Conservation (phyloP, 352 stramenopile species). For the Phytophthora foliorum region DNA sequence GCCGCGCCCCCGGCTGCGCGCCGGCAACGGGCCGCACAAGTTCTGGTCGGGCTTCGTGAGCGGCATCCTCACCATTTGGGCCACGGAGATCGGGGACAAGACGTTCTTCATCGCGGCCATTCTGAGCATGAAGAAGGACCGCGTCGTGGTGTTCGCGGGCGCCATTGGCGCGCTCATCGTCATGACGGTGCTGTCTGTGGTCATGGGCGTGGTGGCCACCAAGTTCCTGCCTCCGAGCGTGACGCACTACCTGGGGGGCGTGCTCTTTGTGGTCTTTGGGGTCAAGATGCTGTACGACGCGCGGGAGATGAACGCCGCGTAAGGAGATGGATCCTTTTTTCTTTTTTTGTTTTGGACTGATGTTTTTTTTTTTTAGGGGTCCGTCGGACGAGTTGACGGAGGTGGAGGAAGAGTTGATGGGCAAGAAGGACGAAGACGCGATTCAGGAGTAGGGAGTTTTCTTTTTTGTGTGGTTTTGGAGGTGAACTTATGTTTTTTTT, state of each 20-base stretch:
- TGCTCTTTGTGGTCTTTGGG: conserved; percentile 98
- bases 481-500: neutral
- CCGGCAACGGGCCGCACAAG: conserved; percentile 60
- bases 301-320: conserved; percentile 84
- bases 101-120: conserved; percentile 99
- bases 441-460: conserved; percentile 52
- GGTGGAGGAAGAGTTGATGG: conserved; percentile 87
- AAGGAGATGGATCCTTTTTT: conserved; percentile 25
- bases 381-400: conserved; percentile 85
- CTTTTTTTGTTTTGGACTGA: conserved; percentile 3
- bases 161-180: conserved; percentile 96
- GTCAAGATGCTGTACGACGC: conserved; percentile 94
- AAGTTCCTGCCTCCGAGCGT: conserved; percentile 94
- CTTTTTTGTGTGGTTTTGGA: neutral
- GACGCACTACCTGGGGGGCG: conserved; percentile 96
- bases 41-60: conserved; percentile 91
- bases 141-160: conserved; percentile 96
- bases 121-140: conserved; percentile 96
- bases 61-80: conserved; percentile 96
- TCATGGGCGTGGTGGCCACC: conserved; percentile 97
- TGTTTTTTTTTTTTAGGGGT: conserved; percentile 44
- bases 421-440: conserved; percentile 79
- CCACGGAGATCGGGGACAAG: conserved; percentile 99
- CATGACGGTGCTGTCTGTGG: conserved; percentile 98
- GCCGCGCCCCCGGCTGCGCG: conserved; percentile 42